Percentiles rank a stretch among this genome's conserved stretches.
phyloP scores from a whole-genome alignment of 1,284 basidiomycete species.

The Apiotrichum porosum region DNA sequence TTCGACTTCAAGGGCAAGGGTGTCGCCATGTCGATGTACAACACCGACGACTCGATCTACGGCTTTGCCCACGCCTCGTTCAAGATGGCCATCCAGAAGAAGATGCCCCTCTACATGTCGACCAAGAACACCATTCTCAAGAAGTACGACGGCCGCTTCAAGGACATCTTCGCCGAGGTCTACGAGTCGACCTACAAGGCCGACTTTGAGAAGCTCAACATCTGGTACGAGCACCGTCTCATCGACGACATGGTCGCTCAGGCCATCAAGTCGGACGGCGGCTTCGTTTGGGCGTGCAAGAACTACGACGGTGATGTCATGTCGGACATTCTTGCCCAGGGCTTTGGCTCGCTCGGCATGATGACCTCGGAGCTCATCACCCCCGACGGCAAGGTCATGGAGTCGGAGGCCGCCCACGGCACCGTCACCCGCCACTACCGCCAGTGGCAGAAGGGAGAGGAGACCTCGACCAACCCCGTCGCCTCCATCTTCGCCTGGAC shows the following conservation, averaged over 20 bases:
- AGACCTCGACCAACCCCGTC: slow-evolving; percentile 96
- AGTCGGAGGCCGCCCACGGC: slow-evolving; percentile 93
- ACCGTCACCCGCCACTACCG: slow-evolving; percentile 87
- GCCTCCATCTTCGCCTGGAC: slow-evolving; percentile 99
- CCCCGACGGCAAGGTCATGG: slow-evolving; percentile 85
- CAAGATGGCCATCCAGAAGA: slow-evolving; percentile 96
- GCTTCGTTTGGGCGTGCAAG: slow-evolving; percentile 97
- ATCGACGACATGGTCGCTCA: slow-evolving; percentile 95
- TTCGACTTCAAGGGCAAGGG: slow-evolving; percentile 87
- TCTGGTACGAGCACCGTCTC: slow-evolving; percentile 94
- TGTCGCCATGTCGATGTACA: slow-evolving; percentile 91
- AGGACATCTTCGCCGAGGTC: slow-evolving; percentile 96
- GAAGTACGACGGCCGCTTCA: slow-evolving; percentile 95
- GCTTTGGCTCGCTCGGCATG: slow-evolving; percentile 87
- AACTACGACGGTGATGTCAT: slow-evolving; percentile 94
- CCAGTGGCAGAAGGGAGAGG: slow-evolving; percentile 91
- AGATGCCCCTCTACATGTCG: slow-evolving; percentile 92
- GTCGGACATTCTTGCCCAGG: slow-evolving; percentile 81
- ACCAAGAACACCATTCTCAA: slow-evolving; percentile 97
- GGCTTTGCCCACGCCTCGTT: slow-evolving; percentile 97
- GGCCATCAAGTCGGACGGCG: slow-evolving; percentile 91
- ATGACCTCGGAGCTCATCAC: slow-evolving; percentile 98
- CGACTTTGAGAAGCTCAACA: slow-evolving; percentile 71
- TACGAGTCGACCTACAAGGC: slow-evolving; percentile 80
- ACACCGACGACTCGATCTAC: slow-evolving; percentile 87